These are phyloP conservation scores for Phialocephala sp. DNA, from an alignment of 2,329 filamentous ascomycete genomes.

Conservation along the genomic window DNA sequence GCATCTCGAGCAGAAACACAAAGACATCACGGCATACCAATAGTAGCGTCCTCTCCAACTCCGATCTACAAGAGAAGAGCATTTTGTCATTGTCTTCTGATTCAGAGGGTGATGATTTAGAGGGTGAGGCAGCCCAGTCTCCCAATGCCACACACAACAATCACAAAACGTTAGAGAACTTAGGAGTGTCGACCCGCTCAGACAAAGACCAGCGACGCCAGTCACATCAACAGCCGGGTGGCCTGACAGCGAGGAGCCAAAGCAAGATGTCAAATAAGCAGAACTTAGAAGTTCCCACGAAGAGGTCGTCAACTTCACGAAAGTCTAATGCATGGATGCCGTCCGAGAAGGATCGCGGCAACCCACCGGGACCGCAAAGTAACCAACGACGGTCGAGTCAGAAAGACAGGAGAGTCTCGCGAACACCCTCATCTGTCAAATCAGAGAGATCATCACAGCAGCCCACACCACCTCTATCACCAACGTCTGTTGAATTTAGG, in stretches of 20 bases:
- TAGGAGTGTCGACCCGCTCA: not conserved
- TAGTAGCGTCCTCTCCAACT: slow-evolving; percentile 38
- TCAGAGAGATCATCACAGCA: slow-evolving; percentile 18
- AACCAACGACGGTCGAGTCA: slow-evolving; percentile 3
- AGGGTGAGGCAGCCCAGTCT: slow-evolving; percentile 26
- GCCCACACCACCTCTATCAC: slow-evolving; percentile 41
- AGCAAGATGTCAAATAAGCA: slow-evolving; percentile 20
- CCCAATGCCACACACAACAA: not conserved
- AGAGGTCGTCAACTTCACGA: slow-evolving; percentile 15
- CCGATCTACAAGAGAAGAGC: slow-evolving; percentile 41
- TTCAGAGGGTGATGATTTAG: slow-evolving; percentile 38
- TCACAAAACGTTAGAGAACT: not conserved
- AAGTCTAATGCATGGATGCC: slow-evolving; percentile 28
- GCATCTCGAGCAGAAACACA: slow-evolving; percentile 42
- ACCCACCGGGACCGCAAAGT: slow-evolving; percentile 4
- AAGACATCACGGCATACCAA: slow-evolving; percentile 40
- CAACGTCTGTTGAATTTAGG: slow-evolving; percentile 35
- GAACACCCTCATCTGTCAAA: not conserved
- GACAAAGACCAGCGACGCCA: slow-evolving; percentile 10
- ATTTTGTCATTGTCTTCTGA: slow-evolving; percentile 43
- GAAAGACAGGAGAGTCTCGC: slow-evolving; percentile 18
- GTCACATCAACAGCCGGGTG: slow-evolving; percentile 20
- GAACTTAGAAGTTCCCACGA: slow-evolving; percentile 33
- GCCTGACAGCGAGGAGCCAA: slow-evolving; percentile 20
- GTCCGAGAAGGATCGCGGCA: slow-evolving; percentile 9